Percentiles rank a stretch among this genome's conserved stretches.
Evolutionary conservation across 73 alveolate species (phyloP).

Genomic region (Diophrys sp.): DNA sequence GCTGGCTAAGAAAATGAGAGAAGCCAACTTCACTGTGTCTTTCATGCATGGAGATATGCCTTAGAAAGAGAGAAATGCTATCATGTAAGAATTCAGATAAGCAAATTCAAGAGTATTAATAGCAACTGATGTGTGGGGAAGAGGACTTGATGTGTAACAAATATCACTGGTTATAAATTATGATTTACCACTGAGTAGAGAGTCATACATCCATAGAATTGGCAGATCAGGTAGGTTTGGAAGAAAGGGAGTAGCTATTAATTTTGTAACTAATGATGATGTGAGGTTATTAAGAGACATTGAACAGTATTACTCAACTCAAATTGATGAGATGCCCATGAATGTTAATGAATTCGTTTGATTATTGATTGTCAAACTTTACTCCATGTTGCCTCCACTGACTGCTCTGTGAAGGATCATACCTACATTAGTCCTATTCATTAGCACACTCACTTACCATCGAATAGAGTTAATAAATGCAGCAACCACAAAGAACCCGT

Average conservation of each 20-base stretch:
- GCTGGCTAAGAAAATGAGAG: constrained; percentile 88
- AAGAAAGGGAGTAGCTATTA: constrained; percentile 98
- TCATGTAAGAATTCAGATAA: constrained; percentile 82
- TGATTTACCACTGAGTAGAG: constrained; percentile 95
- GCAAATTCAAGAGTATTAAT: constrained; percentile 77
- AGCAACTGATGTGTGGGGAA: constrained; percentile 97
- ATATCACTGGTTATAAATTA: constrained; percentile 94
- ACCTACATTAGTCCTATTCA: too few species aligned
- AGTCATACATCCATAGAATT: constrained; percentile 97
- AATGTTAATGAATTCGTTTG: constrained; percentile 93
- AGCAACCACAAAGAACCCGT: too few species aligned
- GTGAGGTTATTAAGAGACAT: constrained; percentile 95
- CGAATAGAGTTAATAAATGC: neutral
- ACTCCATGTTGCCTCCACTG: neutral
- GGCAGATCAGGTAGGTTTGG: constrained; percentile 99
- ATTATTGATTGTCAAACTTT: neutral
- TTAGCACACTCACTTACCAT: too few species aligned
- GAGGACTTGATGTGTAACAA: constrained; percentile 98
- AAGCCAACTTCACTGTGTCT: constrained; percentile 66
- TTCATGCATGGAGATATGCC: constrained; percentile 76
- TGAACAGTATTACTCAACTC: constrained; percentile 97
- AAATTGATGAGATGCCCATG: constrained; percentile 99
- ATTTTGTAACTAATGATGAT: constrained; percentile 96
- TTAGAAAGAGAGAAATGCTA: constrained; percentile 81
- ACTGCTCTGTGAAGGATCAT: neutral